A percentile compares a stretch with the other conserved stretches of the same genome.
Conservation (phyloP, 1,284 basidiomycete species). For the Fomitiporia mediterranea region DNA sequence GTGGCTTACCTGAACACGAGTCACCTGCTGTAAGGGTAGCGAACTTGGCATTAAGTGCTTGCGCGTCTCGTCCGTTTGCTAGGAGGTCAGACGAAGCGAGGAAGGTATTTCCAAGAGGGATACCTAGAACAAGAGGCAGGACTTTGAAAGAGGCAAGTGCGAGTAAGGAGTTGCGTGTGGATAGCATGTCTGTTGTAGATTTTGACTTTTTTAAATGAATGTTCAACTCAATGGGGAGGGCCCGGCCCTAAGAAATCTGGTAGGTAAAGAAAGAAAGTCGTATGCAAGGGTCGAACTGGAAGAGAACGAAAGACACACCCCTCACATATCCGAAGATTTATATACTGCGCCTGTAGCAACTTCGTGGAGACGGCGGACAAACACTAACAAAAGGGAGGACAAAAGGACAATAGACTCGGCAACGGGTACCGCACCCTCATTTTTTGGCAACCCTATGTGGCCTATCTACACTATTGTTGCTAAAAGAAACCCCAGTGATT, state of each 20-base stretch:
- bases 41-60: constrained; percentile 38
- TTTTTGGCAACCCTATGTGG: neutral
- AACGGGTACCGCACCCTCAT: constrained; percentile 1
- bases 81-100: constrained; percentile 10
- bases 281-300: neutral
- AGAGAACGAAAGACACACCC: neutral
- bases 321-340: neutral
- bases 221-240: constrained; percentile 4
- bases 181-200: constrained; percentile 1
- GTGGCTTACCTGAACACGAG: constrained; percentile 37
- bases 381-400: constrained; percentile 2
- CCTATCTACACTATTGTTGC: neutral
- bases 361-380: constrained; percentile 3
- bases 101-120: neutral
- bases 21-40: constrained; percentile 30
- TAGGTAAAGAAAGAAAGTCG: neutral
- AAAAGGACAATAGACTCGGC: constrained; percentile 9
- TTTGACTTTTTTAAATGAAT: neutral
- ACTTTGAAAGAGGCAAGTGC: neutral
- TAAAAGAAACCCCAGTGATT: too few species aligned
- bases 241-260: constrained; percentile 13
- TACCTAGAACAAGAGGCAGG: neutral
- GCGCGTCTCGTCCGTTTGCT: constrained; percentile 36
- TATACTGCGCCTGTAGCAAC: neutral
- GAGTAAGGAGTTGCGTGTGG: neutral